Evolutionary conservation across 176 grass and related monocot species (phyloP).

Genomic region (Typha latifolia): DNA sequence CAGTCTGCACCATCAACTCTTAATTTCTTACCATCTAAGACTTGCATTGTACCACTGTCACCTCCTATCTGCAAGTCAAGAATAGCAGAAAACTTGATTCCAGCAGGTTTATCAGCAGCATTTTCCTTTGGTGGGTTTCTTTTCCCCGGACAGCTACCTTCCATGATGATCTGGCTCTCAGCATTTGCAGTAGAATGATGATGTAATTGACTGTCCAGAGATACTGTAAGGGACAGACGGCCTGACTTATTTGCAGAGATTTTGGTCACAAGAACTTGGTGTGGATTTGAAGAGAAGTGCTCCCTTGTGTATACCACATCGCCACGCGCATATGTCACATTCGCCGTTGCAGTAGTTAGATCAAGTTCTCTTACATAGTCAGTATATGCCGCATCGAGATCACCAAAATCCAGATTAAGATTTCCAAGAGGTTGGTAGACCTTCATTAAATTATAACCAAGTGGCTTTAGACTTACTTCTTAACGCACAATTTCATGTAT

Average conservation of each 20-base stretch:
- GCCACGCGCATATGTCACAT: conserved; percentile 52
- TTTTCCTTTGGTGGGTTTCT: conserved; percentile 25
- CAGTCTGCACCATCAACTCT: conserved; percentile 70
- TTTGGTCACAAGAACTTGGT: conserved; percentile 61
- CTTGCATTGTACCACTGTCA: conserved; percentile 28
- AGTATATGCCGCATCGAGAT: conserved; percentile 28
- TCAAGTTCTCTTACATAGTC: conserved; percentile 70
- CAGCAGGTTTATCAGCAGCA: conserved; percentile 24
- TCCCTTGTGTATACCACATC: conserved; percentile 57
- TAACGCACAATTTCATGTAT: not conserved
- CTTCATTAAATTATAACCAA: conserved; percentile 33
- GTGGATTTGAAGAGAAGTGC: conserved; percentile 66
- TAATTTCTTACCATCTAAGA: conserved; percentile 49
- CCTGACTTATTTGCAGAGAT: conserved; percentile 56
- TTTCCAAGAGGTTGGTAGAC: conserved; percentile 77
- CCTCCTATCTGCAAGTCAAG: conserved; percentile 43
- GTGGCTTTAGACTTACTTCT: not conserved
- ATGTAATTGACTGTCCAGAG: conserved; percentile 42
- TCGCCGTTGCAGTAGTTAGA: conserved; percentile 49
- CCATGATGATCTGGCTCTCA: conserved; percentile 64
- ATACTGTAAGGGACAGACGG: conserved; percentile 45
- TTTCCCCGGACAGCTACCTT: conserved; percentile 56
- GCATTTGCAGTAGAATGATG: conserved; percentile 37
- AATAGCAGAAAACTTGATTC: conserved; percentile 71
- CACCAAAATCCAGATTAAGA: conserved; percentile 53